These are phyloP conservation scores for Fusarium nanum DNA, from an alignment of 2,329 filamentous ascomycete species.

Conservation along the genomic window DNA sequence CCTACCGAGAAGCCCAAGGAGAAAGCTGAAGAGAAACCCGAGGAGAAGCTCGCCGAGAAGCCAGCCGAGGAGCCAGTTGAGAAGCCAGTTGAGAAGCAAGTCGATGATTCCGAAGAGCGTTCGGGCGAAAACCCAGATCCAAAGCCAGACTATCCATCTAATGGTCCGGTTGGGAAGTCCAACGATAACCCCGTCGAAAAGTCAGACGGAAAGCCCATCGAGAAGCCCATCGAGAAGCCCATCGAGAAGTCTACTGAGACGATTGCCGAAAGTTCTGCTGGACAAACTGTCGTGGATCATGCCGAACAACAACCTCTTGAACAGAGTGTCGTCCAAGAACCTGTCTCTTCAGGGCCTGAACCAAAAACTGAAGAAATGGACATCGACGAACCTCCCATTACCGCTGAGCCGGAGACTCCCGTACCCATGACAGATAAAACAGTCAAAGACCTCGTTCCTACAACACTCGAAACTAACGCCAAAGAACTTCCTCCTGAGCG, in stretches of 20 bases:
- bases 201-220: not conserved
- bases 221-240: not conserved
- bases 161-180: not conserved
- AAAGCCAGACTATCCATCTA: not conserved
- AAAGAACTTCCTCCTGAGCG: conserved; percentile 9
- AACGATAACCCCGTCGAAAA: conserved; percentile 5
- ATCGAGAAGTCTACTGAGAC: not conserved
- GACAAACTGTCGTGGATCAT: not conserved
- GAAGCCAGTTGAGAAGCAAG: not conserved
- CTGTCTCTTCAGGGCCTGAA: conserved; percentile 39
- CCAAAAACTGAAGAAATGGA: conserved; percentile 59
- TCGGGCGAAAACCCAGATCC: not conserved
- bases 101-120: not conserved
- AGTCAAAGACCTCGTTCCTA: not conserved
- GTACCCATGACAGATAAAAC: conserved; percentile 13
- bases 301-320: not conserved
- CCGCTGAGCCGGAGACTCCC: conserved; percentile 13
- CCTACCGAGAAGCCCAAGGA: not conserved
- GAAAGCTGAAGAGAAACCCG: not conserved
- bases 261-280: not conserved
- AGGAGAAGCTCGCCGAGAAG: not conserved
- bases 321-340: conserved; percentile 1
- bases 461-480: not conserved
- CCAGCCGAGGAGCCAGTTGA: not conserved
- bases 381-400: conserved; percentile 45